These are phyloP conservation scores for Xylariaceae sp. DNA, from an alignment of 2,329 filamentous ascomycete genomes.

Conservation along the genomic window DNA sequence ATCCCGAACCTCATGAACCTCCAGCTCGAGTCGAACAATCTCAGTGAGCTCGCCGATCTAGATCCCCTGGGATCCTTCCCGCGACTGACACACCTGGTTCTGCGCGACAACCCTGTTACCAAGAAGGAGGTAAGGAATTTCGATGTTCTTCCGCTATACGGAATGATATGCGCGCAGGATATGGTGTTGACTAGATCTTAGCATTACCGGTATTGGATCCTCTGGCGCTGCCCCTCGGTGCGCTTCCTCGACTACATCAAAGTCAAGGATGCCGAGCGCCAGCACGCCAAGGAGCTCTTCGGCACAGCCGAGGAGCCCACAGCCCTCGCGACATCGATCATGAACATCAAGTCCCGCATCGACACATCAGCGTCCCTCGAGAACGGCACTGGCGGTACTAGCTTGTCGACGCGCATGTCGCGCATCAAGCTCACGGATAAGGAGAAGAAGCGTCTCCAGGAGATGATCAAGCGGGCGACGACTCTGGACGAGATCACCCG, in stretches of 20 bases:
- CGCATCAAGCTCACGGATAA: conserved; percentile 80
- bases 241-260: conserved; percentile 91
- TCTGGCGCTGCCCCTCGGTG: conserved; percentile 79
- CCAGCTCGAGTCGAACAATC: conserved; percentile 75
- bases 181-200: conserved; percentile 34
- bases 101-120: conserved; percentile 83
- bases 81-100: conserved; percentile 70
- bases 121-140: conserved; percentile 76
- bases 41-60: conserved; percentile 79
- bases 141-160: not conserved
- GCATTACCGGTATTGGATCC: conserved; percentile 88
- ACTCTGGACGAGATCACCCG: conserved; percentile 85
- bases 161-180: not conserved
- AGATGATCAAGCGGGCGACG: conserved; percentile 81
- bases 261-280: conserved; percentile 80
- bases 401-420: conserved; percentile 58
- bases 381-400: conserved; percentile 41
- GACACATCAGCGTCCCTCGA: conserved; percentile 43
- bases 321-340: conserved; percentile 75
- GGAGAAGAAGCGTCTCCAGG: conserved; percentile 80
- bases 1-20: conserved; percentile 79
- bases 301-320: conserved; percentile 74
- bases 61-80: conserved; percentile 68
- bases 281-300: conserved; percentile 73
- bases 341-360: conserved; percentile 74